Base-by-base conservation (phyloP, 495 filamentous ascomycete species). In the Parachaetomium inaequale region DNA sequence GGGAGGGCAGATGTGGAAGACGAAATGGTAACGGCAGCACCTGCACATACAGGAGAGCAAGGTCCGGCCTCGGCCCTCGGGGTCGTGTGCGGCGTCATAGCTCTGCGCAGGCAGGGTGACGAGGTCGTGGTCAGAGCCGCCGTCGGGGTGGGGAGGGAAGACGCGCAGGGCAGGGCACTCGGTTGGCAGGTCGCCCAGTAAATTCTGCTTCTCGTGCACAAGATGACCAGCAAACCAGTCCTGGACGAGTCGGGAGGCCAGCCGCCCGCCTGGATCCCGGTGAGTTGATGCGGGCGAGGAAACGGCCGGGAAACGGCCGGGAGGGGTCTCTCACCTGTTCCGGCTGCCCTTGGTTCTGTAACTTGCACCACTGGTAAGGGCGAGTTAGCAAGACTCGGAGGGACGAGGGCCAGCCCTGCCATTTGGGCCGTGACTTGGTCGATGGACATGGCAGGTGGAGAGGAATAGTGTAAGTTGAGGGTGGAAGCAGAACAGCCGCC, bases 11-110 rank as follows among this genome's bases (percentile, higher is more conserved):
- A 70, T 59, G 31, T 62, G 63, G 52, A 76, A 67, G 49, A 68
- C 61, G 55, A 74, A 74, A 43, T 76, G 72, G 49, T 70, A 65
- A 23, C 72, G 70, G 61, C 74, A 76, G 31, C 61, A 63, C 19
- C 57, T 61, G 62, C 74, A 76, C 42, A 74, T 63, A 29, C 69
- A 69, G 2, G 69, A 69, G 0, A 73, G 14, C 26, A 70, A 11
- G 12, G 17, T 54, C 25, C 55, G 40, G 38, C 31, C 23, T 43
- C 32, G 36, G 12, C 45, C 54, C 19, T 62, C 58, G 23, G 66
- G 62, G 34, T 65, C 55, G 55, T 66, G 61, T 2, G 57, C 40
- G 11, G 28, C 36, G 17, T 63, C 62, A 52, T 65, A 62, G 52
- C 62, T 68, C 46, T 73, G 71, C 3, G 65, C 66, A 14, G 42